Conservation (phyloP, 2,329 filamentous ascomycete species). For the Aspergillus sp. region DNA sequence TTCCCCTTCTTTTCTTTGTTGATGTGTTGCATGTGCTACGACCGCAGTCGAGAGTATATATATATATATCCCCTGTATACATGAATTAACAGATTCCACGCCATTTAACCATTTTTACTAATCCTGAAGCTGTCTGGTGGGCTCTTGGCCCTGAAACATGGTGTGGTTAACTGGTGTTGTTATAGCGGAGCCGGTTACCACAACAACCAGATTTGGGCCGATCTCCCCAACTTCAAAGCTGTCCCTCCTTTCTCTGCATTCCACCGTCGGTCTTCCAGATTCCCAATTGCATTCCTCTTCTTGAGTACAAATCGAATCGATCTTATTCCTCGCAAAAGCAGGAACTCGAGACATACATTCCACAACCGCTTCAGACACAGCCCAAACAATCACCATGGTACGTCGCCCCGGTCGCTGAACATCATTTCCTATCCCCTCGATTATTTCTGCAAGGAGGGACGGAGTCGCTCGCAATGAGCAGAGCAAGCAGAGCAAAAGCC, state of each 20-base stretch:
- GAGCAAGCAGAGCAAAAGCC: not conserved
- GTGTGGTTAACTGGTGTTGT: not conserved
- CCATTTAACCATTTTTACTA: not conserved
- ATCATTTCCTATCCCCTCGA: not conserved
- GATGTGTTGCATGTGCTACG: not conserved
- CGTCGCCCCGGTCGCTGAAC: slow-evolving; percentile 4
- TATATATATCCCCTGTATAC: not conserved
- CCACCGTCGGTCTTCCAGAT: not conserved
- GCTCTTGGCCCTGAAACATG: not conserved
- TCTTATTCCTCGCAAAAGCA: not conserved
- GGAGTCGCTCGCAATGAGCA: not conserved
- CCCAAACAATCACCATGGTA: slow-evolving; percentile 13
- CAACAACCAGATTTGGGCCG: slow-evolving; percentile 18
- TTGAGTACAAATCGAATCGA: not conserved
- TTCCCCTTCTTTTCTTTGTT: too few relatives aligned
- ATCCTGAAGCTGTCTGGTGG: not conserved
- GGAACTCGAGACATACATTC: slow-evolving; percentile 5
- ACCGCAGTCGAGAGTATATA: not conserved
- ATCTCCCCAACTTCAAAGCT: slow-evolving; percentile 7
- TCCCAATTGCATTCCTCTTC: not conserved
- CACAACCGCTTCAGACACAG: not conserved
- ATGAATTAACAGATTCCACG: not conserved
- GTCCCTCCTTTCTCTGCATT: slow-evolving; percentile 8
- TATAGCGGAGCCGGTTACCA: slow-evolving; percentile 18
- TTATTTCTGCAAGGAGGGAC: slow-evolving; percentile 1